Conservation (phyloP, 495 filamentous ascomycete species). For the Podospora pseudocomata region DNA sequence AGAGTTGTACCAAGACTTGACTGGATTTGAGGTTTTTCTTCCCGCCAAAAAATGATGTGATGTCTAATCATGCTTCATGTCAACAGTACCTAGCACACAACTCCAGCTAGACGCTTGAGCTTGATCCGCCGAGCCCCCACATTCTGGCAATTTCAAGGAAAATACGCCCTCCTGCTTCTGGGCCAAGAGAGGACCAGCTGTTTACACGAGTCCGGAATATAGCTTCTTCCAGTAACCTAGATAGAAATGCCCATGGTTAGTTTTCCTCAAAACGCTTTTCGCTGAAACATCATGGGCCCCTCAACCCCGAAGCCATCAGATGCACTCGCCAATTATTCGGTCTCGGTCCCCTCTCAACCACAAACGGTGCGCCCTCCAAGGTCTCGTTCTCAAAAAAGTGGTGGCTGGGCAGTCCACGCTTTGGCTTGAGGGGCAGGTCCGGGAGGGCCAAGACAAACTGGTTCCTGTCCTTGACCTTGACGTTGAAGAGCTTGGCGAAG, state of each 20-base stretch:
- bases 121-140: too few species aligned
- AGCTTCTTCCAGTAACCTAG: too few species aligned
- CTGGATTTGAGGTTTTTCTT: background rate
- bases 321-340: constrained; percentile 29
- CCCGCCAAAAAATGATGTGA: background rate
- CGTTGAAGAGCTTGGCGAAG: constrained; percentile 17
- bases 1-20: background rate
- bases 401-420: constrained; percentile 6
- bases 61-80: background rate
- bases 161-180: too few species aligned
- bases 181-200: too few species aligned
- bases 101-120: too few species aligned
- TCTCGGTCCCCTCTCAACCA: constrained; percentile 21
- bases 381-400: constrained; percentile 19
- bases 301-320: constrained; percentile 13
- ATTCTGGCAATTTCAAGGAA: too few species aligned
- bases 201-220: too few species aligned
- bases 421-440: constrained; percentile 12
- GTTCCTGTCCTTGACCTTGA: constrained; percentile 11
- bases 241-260: background rate
- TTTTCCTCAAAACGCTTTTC: background rate
- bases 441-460: constrained; percentile 27
- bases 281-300: background rate
- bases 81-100: too few species aligned
- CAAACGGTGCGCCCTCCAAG: constrained; percentile 19